Conservation (phyloP, 495 filamentous ascomycete species). For the Usnea hakonensis region DNA sequence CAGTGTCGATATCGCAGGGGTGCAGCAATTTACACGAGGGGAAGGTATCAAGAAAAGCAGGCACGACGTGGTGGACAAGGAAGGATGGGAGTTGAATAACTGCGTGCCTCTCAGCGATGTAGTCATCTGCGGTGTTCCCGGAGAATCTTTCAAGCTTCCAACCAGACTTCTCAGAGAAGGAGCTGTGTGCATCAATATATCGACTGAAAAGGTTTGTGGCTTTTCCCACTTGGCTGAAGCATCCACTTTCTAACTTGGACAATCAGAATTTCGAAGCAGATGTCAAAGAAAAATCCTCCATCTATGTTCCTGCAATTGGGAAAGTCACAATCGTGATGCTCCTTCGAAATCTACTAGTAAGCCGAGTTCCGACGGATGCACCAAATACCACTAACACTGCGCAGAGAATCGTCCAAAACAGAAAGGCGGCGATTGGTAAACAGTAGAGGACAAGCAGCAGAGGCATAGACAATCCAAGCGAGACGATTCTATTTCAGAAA, state of each 20-base stretch:
- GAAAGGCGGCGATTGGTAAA: slow-evolving; percentile 19
- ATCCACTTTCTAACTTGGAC: slow-evolving; percentile 1
- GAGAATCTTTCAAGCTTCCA: slow-evolving; percentile 78
- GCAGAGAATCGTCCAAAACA: slow-evolving; percentile 47
- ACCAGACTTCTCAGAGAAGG: slow-evolving; percentile 74
- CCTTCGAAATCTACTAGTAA: slow-evolving; percentile 77
- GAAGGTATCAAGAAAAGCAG: slow-evolving; percentile 69
- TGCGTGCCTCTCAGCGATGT: slow-evolving; percentile 85
- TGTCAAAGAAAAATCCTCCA: slow-evolving; percentile 89
- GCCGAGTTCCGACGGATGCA: slow-evolving; percentile 25
- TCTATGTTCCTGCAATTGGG: slow-evolving; percentile 92
- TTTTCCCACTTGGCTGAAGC: not conserved
- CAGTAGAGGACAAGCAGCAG: not conserved
- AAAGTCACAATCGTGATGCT: slow-evolving; percentile 95
- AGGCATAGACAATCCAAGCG: not conserved
- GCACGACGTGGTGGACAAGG: slow-evolving; percentile 76
- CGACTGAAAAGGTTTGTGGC: slow-evolving; percentile 64
- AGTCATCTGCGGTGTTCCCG: slow-evolving; percentile 88
- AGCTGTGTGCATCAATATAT: slow-evolving; percentile 95
- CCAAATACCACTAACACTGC: not conserved
- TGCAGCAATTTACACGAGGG: slow-evolving; percentile 88
- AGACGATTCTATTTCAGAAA: not conserved
- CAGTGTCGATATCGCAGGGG: slow-evolving; percentile 81
- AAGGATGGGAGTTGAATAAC: slow-evolving; percentile 65
- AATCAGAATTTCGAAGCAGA: slow-evolving; percentile 75